Evolutionary conservation across 2,329 filamentous ascomycete genomes (phyloP), one percentile per base, ranked within the genome.

Genomic region (Fusarium nelsonii): DNA sequence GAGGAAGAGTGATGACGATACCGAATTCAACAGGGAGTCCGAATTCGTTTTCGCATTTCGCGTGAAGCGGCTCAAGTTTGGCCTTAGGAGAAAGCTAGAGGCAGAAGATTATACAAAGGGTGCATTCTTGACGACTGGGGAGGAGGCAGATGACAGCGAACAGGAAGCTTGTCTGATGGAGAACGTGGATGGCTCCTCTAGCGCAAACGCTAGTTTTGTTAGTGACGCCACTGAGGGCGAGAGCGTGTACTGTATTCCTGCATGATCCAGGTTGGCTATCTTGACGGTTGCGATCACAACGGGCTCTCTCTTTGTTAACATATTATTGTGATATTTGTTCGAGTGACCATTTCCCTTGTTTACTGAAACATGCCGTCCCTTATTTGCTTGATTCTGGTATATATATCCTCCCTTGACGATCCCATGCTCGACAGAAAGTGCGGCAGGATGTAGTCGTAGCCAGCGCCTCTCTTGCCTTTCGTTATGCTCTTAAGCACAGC

Each of bases 11-110:
- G n/a, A 23, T 15, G 49, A 40, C 7, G n/a, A 18, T 10, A 40
- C 23, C 8, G 49, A 51, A n/a, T 51, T 28, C 34, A 51, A 20
- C 3, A 26, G 49, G 16, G 36, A 51, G 36, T 40, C 36, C 18
- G 49, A 51, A 28, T 51, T 51, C 8, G 36, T 51, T 16, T 51
- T 40, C 28, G 49, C 49, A 8, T 40, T 51, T 28, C 49, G 36
- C 12, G 49, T 51, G 26, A 51, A 51, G 26, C 16, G 49, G n/a
- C 49, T 51, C 16, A 51, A 20, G 34, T 51, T 51, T 16, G 49
- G 49, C 20, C 36, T 28, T 28, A 28, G 28, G 8, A 28, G 49
- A 18, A 51, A 18, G n/a, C 26, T 51, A 34, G 28, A 51, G 49
- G 23, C 28, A 9, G 34, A 51, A 40, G 49, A 39, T 14, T 51